Conservation (phyloP, 306 rosid genomes). For the Pyrus betulifolia region DNA sequence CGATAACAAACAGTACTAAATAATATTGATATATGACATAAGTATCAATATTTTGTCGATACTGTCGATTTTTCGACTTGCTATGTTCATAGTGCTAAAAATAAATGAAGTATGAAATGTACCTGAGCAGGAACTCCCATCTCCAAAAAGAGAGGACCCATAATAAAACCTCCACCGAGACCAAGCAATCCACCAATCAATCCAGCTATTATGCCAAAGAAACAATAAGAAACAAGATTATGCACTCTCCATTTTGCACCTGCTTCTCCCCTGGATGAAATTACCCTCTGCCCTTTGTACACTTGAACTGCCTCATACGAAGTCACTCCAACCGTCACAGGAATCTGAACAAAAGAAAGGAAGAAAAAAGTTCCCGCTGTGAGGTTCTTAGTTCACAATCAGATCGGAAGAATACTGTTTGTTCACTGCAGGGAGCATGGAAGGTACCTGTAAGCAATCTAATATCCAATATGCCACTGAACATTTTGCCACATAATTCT, state of each 20-base stretch:
- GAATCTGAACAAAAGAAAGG: slow-evolving; percentile 6
- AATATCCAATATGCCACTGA: slow-evolving; percentile 40
- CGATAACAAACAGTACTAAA: no score
- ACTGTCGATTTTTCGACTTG: no score
- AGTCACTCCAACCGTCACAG: slow-evolving; percentile 40
- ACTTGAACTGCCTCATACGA: slow-evolving; percentile 47
- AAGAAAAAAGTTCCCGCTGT: not conserved
- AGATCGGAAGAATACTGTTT: not conserved
- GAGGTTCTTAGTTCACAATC: not conserved
- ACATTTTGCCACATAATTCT: slow-evolving; percentile 41
- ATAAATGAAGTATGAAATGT: not conserved
- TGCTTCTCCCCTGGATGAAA: slow-evolving; percentile 46
- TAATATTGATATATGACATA: no score
- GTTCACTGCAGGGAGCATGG: not conserved
- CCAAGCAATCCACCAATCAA: slow-evolving; percentile 64
- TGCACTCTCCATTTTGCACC: slow-evolving; percentile 20
- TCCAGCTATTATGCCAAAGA: slow-evolving; percentile 52
- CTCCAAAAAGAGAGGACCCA: slow-evolving; percentile 73
- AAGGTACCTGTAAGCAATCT: slow-evolving; percentile 43
- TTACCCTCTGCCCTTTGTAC: slow-evolving; percentile 44
- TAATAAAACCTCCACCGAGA: slow-evolving; percentile 67
- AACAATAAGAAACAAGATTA: slow-evolving; percentile 28
- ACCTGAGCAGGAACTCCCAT: slow-evolving; percentile 80
- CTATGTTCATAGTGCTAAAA: no score
- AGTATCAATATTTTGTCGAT: no score